Evolutionary conservation across 176 grass and related monocot species (phyloP).

Genomic region (Oryza coarctata): DNA sequence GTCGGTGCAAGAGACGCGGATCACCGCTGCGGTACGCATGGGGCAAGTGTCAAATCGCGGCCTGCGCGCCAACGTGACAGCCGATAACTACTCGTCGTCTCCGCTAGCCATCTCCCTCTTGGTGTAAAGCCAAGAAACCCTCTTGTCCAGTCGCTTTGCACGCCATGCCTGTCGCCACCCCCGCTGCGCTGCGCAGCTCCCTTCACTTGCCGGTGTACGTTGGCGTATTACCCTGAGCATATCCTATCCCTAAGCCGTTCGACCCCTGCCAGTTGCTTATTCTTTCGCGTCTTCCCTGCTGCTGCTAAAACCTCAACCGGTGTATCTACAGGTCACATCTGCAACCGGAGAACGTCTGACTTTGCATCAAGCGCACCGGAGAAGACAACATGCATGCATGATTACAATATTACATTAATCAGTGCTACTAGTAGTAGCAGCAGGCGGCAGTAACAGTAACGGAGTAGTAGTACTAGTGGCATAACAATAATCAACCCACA

Average conservation of each 20-base stretch:
- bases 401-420: neutral
- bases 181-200: neutral
- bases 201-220: neutral
- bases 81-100: constrained; percentile 24
- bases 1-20: too few species aligned
- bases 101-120: neutral
- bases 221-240: too few species aligned
- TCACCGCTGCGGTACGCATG: neutral
- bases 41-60: neutral
- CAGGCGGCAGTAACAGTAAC: neutral
- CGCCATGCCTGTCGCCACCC: neutral
- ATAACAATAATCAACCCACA: neutral
- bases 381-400: neutral
- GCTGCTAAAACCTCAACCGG: neutral
- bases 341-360: neutral
- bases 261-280: neutral
- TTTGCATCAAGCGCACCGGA: neutral
- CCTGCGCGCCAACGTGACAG: neutral
- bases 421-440: neutral
- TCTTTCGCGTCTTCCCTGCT: neutral
- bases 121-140: neutral
- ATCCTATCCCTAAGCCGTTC: too few species aligned
- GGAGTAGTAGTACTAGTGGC: neutral
- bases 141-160: neutral
- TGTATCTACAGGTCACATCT: neutral